These are phyloP conservation scores for Calonectria montana DNA, from an alignment of 2,329 filamentous ascomycete species.

Conservation along the genomic window DNA sequence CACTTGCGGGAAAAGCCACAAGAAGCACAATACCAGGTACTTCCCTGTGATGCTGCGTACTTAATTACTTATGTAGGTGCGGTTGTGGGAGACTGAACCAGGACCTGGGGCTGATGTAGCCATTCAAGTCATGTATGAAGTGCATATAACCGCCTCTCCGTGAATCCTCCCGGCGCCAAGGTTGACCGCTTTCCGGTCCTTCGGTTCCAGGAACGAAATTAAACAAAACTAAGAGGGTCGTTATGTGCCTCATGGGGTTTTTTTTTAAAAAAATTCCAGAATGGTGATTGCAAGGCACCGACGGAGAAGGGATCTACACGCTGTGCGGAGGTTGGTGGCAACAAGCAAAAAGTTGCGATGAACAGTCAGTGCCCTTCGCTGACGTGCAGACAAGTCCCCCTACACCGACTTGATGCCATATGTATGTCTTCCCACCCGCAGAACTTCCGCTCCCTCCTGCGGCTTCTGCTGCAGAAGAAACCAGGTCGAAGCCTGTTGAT, in stretches of 20 bases:
- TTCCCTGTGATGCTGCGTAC: conserved; percentile 17
- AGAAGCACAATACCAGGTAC: neutral
- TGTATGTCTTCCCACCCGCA: conserved; percentile 4
- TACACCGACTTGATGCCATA: conserved; percentile 22
- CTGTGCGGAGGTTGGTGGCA: neutral
- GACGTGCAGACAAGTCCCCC: conserved; percentile 17
- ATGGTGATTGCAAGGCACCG: neutral
- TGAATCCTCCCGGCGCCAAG: conserved; percentile 9
- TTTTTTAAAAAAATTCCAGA: neutral
- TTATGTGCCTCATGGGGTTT: conserved; percentile 18
- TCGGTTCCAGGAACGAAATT: conserved; percentile 13
- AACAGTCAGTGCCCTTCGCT: conserved; percentile 8
- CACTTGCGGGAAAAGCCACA: conserved; percentile 3
- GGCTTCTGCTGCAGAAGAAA: neutral
- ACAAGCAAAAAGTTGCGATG: neutral
- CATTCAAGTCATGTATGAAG: conserved; percentile 6
- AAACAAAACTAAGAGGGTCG: neutral
- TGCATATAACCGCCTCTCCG: neutral
- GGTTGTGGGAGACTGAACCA: conserved; percentile 16
- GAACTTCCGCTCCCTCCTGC: neutral
- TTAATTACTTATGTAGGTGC: conserved; percentile 19
- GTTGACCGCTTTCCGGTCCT: conserved; percentile 12
- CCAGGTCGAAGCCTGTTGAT: neutral
- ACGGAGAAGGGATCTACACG: conserved; percentile 10
- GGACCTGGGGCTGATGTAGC: conserved; percentile 21